Conservation (phyloP, 148 eudicot species). For the Cornus kousa region DNA sequence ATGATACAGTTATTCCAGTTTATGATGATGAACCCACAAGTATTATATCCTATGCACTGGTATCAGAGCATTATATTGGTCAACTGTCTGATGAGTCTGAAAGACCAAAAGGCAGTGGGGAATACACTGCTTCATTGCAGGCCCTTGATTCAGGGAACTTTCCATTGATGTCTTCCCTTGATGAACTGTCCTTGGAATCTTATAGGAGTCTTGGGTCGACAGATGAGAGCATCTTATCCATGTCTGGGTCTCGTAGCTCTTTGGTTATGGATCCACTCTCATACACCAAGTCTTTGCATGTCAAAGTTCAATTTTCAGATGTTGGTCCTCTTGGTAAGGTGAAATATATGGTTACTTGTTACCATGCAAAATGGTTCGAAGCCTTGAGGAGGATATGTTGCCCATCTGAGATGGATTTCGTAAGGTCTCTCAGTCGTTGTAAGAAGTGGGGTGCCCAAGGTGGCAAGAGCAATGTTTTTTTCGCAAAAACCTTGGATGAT, state of each 20-base stretch:
- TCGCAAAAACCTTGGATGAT: conserved; percentile 93
- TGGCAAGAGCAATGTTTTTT: conserved; percentile 78
- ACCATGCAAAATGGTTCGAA: conserved; percentile 82
- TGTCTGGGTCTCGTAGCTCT: conserved; percentile 50
- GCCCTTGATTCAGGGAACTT: conserved; percentile 46
- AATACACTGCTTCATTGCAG: conserved; percentile 49
- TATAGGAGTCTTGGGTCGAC: conserved; percentile 63
- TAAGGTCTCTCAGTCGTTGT: conserved; percentile 89
- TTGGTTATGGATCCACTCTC: conserved; percentile 53
- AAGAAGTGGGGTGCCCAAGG: conserved; percentile 99
- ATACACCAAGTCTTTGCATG: conserved; percentile 60
- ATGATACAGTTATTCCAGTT: conserved; percentile 70
- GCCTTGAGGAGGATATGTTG: conserved; percentile 88
- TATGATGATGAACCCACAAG: conserved; percentile 97
- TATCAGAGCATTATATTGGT: conserved; percentile 54
- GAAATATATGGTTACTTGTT: conserved; percentile 78
- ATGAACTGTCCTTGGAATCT: conserved; percentile 58
- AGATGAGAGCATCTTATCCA: conserved; percentile 60
- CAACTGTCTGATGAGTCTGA: conserved; percentile 69
- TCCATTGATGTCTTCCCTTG: conserved; percentile 49
- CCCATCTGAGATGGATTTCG: conserved; percentile 78
- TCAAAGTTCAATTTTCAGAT: conserved; percentile 61
- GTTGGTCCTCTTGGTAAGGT: conserved; percentile 70
- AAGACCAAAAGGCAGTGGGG: conserved; percentile 52
- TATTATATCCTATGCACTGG: conserved; percentile 74